Percentiles rank a stretch among this genome's conserved stretches.
Conservation (phyloP, 2,329 filamentous ascomycete species). For the Hansfordia pulvinata region DNA sequence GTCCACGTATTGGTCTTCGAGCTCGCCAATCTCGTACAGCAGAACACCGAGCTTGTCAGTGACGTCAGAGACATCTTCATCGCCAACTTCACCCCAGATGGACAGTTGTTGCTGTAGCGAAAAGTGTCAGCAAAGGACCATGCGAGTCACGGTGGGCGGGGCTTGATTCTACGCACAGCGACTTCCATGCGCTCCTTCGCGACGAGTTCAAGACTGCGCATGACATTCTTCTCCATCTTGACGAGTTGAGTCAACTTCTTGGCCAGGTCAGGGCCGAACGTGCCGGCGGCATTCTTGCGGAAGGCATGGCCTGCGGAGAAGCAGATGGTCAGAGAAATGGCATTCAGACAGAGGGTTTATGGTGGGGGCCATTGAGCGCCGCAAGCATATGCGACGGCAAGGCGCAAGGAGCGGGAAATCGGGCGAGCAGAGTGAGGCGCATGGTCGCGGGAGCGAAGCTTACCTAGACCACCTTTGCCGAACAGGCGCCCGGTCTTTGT, state of each 20-base stretch:
- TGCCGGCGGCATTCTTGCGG: conserved; percentile 60
- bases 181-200: conserved; percentile 97
- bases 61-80: conserved; percentile 96
- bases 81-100: conserved; percentile 88
- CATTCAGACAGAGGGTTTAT: no score
- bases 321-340: no score
- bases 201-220: conserved; percentile 94
- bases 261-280: conserved; percentile 74
- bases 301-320: conserved; percentile 48
- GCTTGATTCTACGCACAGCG: conserved; percentile 52
- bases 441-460: no score
- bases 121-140: conserved; percentile 5
- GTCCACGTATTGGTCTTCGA: conserved; percentile 97
- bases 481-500: conserved; percentile 89
- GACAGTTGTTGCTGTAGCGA: conserved; percentile 81
- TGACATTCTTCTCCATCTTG: conserved; percentile 99
- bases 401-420: no score
- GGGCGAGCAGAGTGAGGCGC: no score
- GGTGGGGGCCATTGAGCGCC: conserved; percentile 10
- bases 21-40: conserved; percentile 95
- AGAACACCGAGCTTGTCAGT: conserved; percentile 97
- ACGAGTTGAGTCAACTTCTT: conserved; percentile 97
- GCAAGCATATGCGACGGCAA: conserved; percentile 1
- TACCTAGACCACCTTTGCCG: conserved; percentile 74
- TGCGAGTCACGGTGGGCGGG: neutral